phyloP scores from a whole-genome alignment of 2,329 filamentous ascomycete species.

The Cadophora gregata region DNA sequence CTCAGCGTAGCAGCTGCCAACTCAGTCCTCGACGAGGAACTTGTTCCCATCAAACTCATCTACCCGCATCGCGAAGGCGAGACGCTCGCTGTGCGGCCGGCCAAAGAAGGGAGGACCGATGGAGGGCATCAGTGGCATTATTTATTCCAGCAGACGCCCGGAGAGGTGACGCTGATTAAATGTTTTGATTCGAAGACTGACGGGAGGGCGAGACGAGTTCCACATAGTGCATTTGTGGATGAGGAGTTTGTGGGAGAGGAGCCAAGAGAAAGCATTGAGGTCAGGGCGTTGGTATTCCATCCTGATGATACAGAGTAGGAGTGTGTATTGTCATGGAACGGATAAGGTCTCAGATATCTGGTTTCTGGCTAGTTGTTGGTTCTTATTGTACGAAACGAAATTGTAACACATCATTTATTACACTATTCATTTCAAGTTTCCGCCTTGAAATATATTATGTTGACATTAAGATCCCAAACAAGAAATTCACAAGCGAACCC shows the following conservation, averaged over 20 bases:
- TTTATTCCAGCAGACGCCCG: slow-evolving; percentile 55
- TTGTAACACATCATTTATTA: no score
- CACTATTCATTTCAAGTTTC: no score
- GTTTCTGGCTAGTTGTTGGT: no score
- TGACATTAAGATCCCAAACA: no score
- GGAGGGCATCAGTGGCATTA: slow-evolving; percentile 58
- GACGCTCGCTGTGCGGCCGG: slow-evolving; percentile 50
- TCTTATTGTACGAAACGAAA: no score
- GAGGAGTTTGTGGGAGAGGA: slow-evolving; percentile 50
- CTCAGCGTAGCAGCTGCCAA: slow-evolving; percentile 58
- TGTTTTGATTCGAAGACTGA: slow-evolving; percentile 65
- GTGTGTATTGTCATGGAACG: no score
- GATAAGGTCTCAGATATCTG: background rate
- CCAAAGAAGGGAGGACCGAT: slow-evolving; percentile 50
- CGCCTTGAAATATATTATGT: no score
- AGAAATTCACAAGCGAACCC: no score
- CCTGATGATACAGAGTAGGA: slow-evolving; percentile 15
- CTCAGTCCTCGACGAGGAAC: slow-evolving; percentile 28
- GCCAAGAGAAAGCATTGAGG: slow-evolving; percentile 61
- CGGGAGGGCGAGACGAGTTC: slow-evolving; percentile 57
- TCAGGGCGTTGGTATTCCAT: slow-evolving; percentile 58
- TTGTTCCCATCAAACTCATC: slow-evolving; percentile 50
- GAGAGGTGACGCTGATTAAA: slow-evolving; percentile 64
- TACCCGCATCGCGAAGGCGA: slow-evolving; percentile 44
- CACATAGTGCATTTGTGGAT: slow-evolving; percentile 62